Evolutionary conservation across 2,329 filamentous ascomycete species (phyloP), one percentile per base, ranked within the genome.

Genomic region (Xylariomycetidae sp.): DNA sequence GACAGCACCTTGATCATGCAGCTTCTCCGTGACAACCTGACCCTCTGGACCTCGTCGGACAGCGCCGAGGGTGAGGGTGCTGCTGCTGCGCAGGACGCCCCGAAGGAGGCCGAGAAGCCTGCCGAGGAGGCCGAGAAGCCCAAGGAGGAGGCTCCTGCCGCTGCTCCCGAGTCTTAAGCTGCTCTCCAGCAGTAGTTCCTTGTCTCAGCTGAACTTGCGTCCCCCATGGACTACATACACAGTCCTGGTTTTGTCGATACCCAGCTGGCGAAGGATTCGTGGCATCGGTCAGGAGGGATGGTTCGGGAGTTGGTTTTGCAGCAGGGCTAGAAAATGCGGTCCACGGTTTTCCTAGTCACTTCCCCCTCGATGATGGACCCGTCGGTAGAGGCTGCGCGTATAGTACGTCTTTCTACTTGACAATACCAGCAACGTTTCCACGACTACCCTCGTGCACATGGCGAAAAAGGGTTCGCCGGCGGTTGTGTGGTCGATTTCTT

Each of bases 1-100:
- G 90, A 96, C 71, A 95, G 88, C 79, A 96, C 90, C 40, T 79
- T 96, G 56, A 95, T 96, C 75, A 96, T 95, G 90, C 90, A 96
- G 76, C 78, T 96, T 44, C 83, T 96, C 64, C 86, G 90, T 61
- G 90, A 95, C 74, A 96, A 95, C 77, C 76, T 96, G 45, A 95
- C 89, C 49, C 83, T 95, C 65, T 95, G 89, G 89, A 95, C 89
- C 53, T 95, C 89, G 52, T 93, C 88, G 40, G 89, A 95, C 62
- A 85, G 77, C 54, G 80, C 73, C 55, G 90, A 95, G 65, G 72
- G 75, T 41, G 85, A 90, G 66, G 69, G 62, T 47, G 68, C 79
- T 46, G 71, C 69, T 41, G 70, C 74, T 46, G 12, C 10, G 10
- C 66, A 74, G 52, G 66, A 69, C 38, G 63, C 59, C 30, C 50